A percentile compares a stretch with the other conserved stretches of the same genome.
These are phyloP conservation scores for Hevea brasiliensis DNA, from an alignment of 345 rosid species.

Conservation along the genomic window DNA sequence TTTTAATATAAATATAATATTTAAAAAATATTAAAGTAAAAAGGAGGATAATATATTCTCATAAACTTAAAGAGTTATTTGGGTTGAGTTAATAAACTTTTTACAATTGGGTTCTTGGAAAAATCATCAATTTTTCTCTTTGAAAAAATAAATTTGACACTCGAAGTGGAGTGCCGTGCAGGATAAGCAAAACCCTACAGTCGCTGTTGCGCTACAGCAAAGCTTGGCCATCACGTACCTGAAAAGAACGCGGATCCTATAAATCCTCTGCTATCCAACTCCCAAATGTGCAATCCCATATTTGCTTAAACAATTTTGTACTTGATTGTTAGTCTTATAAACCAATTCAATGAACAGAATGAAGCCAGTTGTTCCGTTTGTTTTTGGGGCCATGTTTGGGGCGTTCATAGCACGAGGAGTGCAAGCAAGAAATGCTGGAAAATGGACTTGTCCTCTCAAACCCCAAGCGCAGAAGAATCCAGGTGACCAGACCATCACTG, in stretches of 20 bases:
- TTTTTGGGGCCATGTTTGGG: slow-evolving; percentile 16
- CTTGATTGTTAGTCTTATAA: too few relatives aligned
- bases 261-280: not conserved
- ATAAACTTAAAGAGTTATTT: too few relatives aligned
- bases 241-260: not conserved
- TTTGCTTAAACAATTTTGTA: not conserved
- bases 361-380: slow-evolving; percentile 10
- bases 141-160: too few relatives aligned
- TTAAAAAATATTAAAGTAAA: too few relatives aligned
- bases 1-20: too few relatives aligned
- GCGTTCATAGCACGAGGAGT: not conserved
- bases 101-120: too few relatives aligned
- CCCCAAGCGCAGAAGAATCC: not conserved
- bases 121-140: too few relatives aligned
- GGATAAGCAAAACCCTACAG: too few relatives aligned
- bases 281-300: not conserved
- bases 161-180: too few relatives aligned
- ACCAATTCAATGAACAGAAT: not conserved
- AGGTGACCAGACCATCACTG: not conserved
- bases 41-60: too few relatives aligned
- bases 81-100: too few relatives aligned
- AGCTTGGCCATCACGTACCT: not conserved
- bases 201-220: not conserved
- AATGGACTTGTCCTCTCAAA: slow-evolving; percentile 7
- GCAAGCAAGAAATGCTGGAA: too few relatives aligned